These are phyloP conservation scores for Calonectria henricotiae DNA, from an alignment of 2,329 filamentous ascomycete species.

Conservation along the genomic window DNA sequence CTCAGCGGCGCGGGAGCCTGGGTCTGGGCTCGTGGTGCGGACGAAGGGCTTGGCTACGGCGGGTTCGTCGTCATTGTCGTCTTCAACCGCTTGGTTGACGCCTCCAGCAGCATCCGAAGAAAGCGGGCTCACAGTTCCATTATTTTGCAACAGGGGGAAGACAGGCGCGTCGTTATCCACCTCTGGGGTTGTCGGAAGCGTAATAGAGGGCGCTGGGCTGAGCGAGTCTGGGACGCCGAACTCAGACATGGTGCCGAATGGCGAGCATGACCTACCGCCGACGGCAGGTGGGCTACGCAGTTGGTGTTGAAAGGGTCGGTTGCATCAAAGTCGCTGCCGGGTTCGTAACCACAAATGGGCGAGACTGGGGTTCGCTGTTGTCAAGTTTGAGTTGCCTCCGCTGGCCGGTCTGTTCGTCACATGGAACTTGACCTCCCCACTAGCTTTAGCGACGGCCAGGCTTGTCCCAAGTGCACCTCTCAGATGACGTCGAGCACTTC, in stretches of 20 bases:
- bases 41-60: conserved; percentile 73
- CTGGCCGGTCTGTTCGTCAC: conserved; percentile 1
- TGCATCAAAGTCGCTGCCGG: conserved; percentile 21
- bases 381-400: not conserved
- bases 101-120: conserved; percentile 51
- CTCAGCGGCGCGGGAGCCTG: conserved; percentile 53
- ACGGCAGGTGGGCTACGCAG: conserved; percentile 18
- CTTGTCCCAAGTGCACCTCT: conserved; percentile 36
- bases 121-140: conserved; percentile 53
- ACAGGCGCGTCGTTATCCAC: conserved; percentile 50
- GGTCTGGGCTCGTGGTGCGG: conserved; percentile 70
- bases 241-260: conserved; percentile 49
- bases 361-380: conserved; percentile 26
- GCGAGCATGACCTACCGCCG: conserved; percentile 36
- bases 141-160: conserved; percentile 59
- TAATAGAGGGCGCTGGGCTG: conserved; percentile 42
- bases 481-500: conserved; percentile 43
- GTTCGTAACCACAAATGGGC: not conserved
- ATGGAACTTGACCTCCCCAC: conserved; percentile 14
- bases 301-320: not conserved
- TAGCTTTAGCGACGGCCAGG: conserved; percentile 9
- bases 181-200: conserved; percentile 40
- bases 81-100: conserved; percentile 56
- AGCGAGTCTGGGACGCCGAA: conserved; percentile 47
- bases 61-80: conserved; percentile 73